phyloP scores from a whole-genome alignment of 805 yeast genomes.

The Cyberlindnera americana region DNA sequence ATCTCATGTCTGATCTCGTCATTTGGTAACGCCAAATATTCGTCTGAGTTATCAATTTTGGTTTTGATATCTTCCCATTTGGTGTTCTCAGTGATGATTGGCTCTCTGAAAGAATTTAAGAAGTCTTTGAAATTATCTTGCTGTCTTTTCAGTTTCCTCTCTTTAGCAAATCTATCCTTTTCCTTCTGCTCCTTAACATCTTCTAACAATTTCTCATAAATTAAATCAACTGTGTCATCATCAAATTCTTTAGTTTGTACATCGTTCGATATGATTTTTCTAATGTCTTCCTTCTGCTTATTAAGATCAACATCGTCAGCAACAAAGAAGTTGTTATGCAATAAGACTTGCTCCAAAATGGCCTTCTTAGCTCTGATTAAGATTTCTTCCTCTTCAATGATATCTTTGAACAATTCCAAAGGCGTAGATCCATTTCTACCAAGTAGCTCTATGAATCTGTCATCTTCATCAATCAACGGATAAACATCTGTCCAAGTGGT shows the following conservation, averaged over 20 bases:
- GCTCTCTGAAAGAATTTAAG: constrained; percentile 23
- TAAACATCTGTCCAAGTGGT: constrained; percentile 59
- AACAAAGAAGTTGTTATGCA: constrained; percentile 32
- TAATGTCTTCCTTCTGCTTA: constrained; percentile 13
- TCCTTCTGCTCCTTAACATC: constrained; percentile 25
- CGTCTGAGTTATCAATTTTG: constrained; percentile 29
- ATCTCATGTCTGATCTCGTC: constrained; percentile 29
- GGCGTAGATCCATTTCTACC: constrained; percentile 81
- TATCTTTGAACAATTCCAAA: constrained; percentile 71
- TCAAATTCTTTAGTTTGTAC: constrained; percentile 27
- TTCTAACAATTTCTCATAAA: constrained; percentile 28
- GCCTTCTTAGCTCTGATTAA: constrained; percentile 56
- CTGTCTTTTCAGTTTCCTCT: constrained; percentile 20
- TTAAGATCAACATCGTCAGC: constrained; percentile 20
- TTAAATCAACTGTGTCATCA: constrained; percentile 27
- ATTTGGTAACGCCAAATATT: constrained; percentile 33
- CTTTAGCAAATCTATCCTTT: constrained; percentile 20
- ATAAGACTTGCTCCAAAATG: constrained; percentile 48
- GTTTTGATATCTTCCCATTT: constrained; percentile 36
- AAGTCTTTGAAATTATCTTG: constrained; percentile 26
- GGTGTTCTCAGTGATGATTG: constrained; percentile 25
- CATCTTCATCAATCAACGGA: constrained; percentile 48
- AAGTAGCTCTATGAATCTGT: constrained; percentile 54
- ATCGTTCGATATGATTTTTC: constrained; percentile 19
- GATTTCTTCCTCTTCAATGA: constrained; percentile 58